These are phyloP conservation scores for Raphanus sativus DNA, from an alignment of 345 rosid species.

Conservation along the genomic window DNA sequence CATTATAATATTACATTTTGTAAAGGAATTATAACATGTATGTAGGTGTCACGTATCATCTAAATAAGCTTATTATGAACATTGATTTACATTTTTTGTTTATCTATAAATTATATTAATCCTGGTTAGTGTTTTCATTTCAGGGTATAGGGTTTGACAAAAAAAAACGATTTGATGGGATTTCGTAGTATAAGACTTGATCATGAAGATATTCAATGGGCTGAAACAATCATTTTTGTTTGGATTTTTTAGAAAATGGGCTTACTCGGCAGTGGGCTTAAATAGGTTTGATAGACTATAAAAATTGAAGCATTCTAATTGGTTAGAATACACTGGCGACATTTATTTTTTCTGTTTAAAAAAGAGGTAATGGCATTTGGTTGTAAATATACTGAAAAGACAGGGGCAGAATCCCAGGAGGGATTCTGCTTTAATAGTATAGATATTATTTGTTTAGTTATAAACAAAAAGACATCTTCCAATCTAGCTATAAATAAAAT, in stretches of 20 bases:
- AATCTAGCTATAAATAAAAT: too few species aligned
- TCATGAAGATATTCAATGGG: neutral
- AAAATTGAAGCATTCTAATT: too few species aligned
- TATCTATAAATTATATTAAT: neutral
- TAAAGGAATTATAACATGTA: too few species aligned
- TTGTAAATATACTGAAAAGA: neutral
- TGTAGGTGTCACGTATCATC: neutral
- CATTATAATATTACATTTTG: too few species aligned
- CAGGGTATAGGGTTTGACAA: neutral
- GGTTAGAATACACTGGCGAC: neutral
- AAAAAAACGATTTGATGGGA: neutral
- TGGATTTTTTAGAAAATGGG: neutral
- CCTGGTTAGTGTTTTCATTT: neutral
- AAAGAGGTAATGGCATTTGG: neutral
- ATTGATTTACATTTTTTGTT: too few species aligned
- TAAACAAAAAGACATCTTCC: too few species aligned
- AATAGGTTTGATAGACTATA: neutral
- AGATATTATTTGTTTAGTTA: too few species aligned
- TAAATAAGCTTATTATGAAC: too few species aligned
- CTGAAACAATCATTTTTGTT: neutral
- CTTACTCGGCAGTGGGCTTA: neutral
- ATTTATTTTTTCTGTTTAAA: too few species aligned
- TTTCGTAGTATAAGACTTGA: neutral
- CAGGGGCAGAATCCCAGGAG: neutral
- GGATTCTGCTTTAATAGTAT: neutral